Conservation (phyloP, 352 stramenopile species). For the Phytopythium litorale region DNA sequence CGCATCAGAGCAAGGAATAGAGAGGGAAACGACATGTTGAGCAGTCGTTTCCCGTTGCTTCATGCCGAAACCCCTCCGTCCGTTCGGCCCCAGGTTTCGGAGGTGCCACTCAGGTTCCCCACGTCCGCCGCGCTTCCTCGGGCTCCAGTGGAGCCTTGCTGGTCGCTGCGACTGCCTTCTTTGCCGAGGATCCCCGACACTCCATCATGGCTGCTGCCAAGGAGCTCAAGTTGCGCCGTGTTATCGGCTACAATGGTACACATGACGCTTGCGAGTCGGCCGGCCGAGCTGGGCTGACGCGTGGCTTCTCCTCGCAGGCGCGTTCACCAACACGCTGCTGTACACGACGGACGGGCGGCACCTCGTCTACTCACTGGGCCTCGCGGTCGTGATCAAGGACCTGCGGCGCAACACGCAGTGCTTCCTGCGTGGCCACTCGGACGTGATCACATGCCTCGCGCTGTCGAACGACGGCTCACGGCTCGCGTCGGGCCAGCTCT, state of each 20-base stretch:
- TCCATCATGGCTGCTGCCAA: constrained; percentile 55
- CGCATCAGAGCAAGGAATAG: neutral
- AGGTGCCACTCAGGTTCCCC: neutral
- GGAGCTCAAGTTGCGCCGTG: constrained; percentile 70
- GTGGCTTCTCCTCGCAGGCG: constrained; percentile 17
- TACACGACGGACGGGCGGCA: constrained; percentile 79
- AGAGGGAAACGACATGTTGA: neutral
- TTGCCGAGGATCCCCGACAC: neutral
- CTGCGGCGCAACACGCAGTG: constrained; percentile 66
- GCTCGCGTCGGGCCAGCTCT: constrained; percentile 90
- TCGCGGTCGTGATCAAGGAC: constrained; percentile 83
- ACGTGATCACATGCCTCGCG: constrained; percentile 91
- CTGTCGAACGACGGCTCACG: constrained; percentile 89
- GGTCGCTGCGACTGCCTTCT: neutral
- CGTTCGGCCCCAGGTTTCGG: neutral
- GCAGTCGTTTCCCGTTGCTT: neutral
- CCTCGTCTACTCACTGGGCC: constrained; percentile 85
- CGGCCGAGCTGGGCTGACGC: neutral
- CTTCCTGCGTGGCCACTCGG: constrained; percentile 92
- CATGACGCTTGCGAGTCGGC: neutral
- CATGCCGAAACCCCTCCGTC: constrained; percentile 1
- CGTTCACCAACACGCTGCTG: constrained; percentile 65
- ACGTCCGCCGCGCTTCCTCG: neutral
- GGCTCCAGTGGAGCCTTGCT: constrained; percentile 6
- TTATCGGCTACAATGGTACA: constrained; percentile 81